Evolutionary conservation across 495 filamentous ascomycete species (phyloP), one percentile per base, ranked within the genome.

Genomic region (Tricharina praecox): DNA sequence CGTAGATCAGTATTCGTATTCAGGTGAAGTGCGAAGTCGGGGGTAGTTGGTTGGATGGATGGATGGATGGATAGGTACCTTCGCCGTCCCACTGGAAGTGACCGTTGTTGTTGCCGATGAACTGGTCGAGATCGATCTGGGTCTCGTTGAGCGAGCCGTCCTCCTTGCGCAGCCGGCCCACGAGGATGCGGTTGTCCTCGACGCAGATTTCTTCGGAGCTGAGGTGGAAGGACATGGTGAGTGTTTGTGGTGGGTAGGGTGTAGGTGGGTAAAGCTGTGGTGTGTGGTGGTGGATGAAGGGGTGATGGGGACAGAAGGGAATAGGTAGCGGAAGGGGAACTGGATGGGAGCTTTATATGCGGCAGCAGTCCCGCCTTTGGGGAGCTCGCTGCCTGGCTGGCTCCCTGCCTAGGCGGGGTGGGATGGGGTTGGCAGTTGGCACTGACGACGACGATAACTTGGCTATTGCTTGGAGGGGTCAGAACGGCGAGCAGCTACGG

Each of bases 101-200:
- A 68, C 67, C 67, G 10, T 69, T 28, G 21, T 62, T 24, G 47
- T 69, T 69, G 18, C 65, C 67, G 28, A 70, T 54, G 19, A 59
- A 21, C 0, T 53, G 13, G 41, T 68, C 59, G 20, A 70, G 55
- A 30, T 65, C 49, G 7, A 69, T 24, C 1, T 38, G 32, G 0
- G 62, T 49, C 1, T 67, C 49, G 4, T 51, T 9, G 11, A 53
- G 35, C 0, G 64, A 50, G 5, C 59, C 64, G 2, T 65, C 54
- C 1, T 40, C 53, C 13, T 53, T 45, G 0, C 16, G 24, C 3
- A 48, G 61, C 7, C 11, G 20, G 11, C 58, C 63, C 43, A 37
- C 50, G 23, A 64, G 64, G 54, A 56, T 52, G 32, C 50, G 61
- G 43, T 40, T 49, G 46, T 57, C 61, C n/a, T 61, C 53, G 44